phyloP scores from a whole-genome alignment of 208 protist species.

The Acanthamoeba triangularis region DNA sequence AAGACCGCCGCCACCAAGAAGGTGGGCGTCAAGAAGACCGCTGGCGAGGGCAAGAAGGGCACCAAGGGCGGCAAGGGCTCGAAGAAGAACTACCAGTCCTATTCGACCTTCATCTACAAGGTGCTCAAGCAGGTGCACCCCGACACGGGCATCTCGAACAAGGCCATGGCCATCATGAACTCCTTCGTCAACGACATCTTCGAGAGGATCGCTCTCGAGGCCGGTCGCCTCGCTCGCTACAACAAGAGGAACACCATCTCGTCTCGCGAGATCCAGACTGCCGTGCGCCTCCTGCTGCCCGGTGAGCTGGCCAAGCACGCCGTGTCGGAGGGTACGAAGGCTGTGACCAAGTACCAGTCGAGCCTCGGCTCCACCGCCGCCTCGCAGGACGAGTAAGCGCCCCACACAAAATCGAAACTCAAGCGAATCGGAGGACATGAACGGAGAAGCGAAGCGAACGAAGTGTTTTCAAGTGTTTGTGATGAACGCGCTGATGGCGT shows the following conservation, averaged over 20 bases:
- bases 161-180: slow-evolving; percentile 99
- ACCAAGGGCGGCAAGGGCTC: slow-evolving; percentile 47
- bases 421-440: background rate
- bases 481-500: slow-evolving; percentile 42
- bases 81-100: slow-evolving; percentile 83
- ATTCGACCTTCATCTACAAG: slow-evolving; percentile 91
- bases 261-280: slow-evolving; percentile 98
- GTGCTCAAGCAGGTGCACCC: slow-evolving; percentile 97
- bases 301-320: slow-evolving; percentile 99
- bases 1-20: slow-evolving; percentile 65
- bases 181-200: slow-evolving; percentile 97
- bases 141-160: slow-evolving; percentile 97
- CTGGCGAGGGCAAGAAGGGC: slow-evolving; percentile 55
- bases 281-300: slow-evolving; percentile 98
- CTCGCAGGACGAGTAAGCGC: slow-evolving; percentile 48
- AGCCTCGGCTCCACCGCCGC: slow-evolving; percentile 63
- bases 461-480: background rate
- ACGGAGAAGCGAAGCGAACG: background rate
- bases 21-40: slow-evolving; percentile 37
- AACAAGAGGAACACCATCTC: slow-evolving; percentile 98
- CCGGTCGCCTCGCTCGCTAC: slow-evolving; percentile 97
- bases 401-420: background rate
- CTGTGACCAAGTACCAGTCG: slow-evolving; percentile 97
- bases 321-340: slow-evolving; percentile 99
- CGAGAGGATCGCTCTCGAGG: slow-evolving; percentile 98